Base-by-base conservation (phyloP, 2,329 filamentous ascomycete species). In the Aspergillus sp. region DNA sequence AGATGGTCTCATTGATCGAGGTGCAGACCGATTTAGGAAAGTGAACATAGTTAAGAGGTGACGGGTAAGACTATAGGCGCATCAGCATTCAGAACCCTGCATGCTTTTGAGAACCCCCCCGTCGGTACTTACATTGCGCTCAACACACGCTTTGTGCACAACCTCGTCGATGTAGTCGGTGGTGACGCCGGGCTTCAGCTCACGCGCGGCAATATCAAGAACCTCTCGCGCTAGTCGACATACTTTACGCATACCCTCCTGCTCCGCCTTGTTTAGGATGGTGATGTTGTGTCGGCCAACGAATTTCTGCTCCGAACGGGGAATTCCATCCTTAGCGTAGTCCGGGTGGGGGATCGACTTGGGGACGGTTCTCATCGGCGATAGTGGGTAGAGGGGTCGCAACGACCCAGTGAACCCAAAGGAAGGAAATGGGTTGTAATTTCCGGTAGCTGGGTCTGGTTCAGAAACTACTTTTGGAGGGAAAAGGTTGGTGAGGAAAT, bases 21-120 rank as follows among this genome's bases (percentile, higher is more conserved):
- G 93, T 98, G 78, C 95, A 99, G 62, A 97, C 90, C 0, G 95
- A 99, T 79, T 99, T 99, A 64, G 95, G 95, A 78, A 98, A 99
- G 75, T 93, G 83, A 80, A 90, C 90, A 79, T 98, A 98, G 79
- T 97, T 97, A 35, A 98, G 81, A 1, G 93, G 92, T 1, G 93
- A 97, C 0, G 93, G 93, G 73, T 98, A 98, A 9, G 92, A 90
- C 93, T 97, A 62, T 46, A n/a, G 11, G 7, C 7, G 37, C 19
- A 11, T 70, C 47, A 70, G 57, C 51, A 60, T 24, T 39, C 5
- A n/a, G 17, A 24, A 19, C n/a, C 8, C 33, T n/a, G 8, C n/a
- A 14, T 3, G 3, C 33, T 21, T 23, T 19, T 19, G 24, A 33
- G 12, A 11, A 14, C 35, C 27, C n/a, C n/a, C 19, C 21, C 46